Conservation (phyloP, 306 rosid species). For the Spatholobus suberectus region DNA sequence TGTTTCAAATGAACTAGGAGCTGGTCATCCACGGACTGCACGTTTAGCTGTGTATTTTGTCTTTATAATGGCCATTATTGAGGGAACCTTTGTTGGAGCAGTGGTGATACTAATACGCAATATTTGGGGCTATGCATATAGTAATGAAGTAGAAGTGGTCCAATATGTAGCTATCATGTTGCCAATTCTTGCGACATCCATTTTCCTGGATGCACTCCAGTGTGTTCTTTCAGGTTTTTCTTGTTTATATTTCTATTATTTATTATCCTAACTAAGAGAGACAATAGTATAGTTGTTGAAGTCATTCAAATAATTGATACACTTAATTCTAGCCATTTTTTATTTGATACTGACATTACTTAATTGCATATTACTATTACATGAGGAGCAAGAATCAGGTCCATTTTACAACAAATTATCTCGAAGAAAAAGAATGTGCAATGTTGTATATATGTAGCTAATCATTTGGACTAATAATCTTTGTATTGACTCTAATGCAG, state of each 20-base stretch:
- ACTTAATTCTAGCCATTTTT: too few species aligned
- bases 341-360: too few species aligned
- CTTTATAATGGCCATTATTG: constrained; percentile 55
- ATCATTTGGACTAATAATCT: not conserved
- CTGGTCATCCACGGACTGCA: constrained; percentile 63
- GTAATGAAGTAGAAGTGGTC: constrained; percentile 65
- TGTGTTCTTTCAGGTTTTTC: constrained; percentile 70
- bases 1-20: constrained; percentile 83
- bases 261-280: too few species aligned
- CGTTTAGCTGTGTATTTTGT: constrained; percentile 66
- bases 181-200: constrained; percentile 69
- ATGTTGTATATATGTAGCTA: not conserved
- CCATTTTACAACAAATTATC: too few species aligned
- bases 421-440: not conserved
- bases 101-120: constrained; percentile 61
- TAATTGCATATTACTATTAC: too few species aligned
- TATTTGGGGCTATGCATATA: constrained; percentile 76
- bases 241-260: not conserved
- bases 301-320: too few species aligned
- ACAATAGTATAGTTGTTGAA: too few species aligned
- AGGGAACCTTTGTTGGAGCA: constrained; percentile 54
- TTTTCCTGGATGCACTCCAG: constrained; percentile 74
- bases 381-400: too few species aligned
- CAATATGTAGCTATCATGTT: constrained; percentile 62
- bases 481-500: constrained; percentile 45